A percentile compares a stretch with the other conserved stretches of the same genome.
phyloP scores from a whole-genome alignment of 2,329 filamentous ascomycete genomes.

The Xylariaceae sp. region DNA sequence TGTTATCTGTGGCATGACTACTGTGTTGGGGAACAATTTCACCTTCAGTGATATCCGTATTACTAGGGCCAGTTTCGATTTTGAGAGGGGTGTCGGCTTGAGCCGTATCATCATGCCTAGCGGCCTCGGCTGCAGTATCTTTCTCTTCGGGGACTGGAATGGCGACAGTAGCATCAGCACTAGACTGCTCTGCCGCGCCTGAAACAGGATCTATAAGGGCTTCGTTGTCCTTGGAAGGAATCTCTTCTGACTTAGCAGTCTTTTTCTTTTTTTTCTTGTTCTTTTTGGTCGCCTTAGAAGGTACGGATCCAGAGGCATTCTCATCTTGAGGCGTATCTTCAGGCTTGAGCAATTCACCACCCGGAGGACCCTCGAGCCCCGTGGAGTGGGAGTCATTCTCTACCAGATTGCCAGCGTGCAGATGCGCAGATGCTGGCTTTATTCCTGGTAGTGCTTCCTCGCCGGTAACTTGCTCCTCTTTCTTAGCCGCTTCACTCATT shows the following conservation, averaged over 20 bases:
- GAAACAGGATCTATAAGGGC: neutral
- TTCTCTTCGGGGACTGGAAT: neutral
- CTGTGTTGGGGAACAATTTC: neutral
- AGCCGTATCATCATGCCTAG: neutral
- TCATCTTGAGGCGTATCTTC: constrained; percentile 8
- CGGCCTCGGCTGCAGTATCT: neutral
- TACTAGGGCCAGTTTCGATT: neutral
- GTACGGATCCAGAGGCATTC: constrained; percentile 3
- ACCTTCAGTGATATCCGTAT: neutral
- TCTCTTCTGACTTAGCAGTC: constrained; percentile 10
- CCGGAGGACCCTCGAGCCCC: neutral
- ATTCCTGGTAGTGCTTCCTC: neutral
- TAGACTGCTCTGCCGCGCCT: neutral
- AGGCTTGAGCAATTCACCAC: neutral
- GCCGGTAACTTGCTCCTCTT: constrained; percentile 26
- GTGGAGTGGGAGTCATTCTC: neutral
- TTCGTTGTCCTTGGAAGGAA: neutral
- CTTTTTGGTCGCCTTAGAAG: constrained; percentile 31
- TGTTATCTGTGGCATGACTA: neutral
- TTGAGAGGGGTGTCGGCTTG: neutral
- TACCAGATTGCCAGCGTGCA: neutral
- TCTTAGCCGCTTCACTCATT: constrained; percentile 30
- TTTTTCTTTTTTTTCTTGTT: constrained; percentile 40
- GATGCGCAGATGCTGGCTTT: constrained; percentile 6
- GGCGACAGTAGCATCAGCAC: neutral